phyloP scores from a whole-genome alignment of 2,329 filamentous ascomycete genomes.

The Monosporascus sp. region DNA sequence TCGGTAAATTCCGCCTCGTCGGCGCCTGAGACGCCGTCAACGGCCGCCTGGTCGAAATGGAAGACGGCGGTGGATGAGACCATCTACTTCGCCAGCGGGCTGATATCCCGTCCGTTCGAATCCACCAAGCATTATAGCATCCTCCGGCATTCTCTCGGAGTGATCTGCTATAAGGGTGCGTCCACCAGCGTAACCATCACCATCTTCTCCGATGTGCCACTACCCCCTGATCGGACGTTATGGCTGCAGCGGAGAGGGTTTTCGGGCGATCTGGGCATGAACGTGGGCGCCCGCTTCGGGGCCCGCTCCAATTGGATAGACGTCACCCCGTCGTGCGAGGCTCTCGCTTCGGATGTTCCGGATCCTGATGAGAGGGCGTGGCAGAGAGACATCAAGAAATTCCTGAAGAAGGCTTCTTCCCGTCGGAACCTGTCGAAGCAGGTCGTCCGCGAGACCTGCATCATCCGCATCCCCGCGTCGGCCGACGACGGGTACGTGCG shows the following conservation, averaged over 20 bases:
- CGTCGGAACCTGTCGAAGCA: constrained; percentile 42
- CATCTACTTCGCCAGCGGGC: constrained; percentile 58
- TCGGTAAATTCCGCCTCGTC: constrained; percentile 4
- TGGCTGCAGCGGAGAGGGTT: constrained; percentile 66
- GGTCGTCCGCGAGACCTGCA: constrained; percentile 53
- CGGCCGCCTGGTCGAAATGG: constrained; percentile 29
- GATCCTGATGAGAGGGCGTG: constrained; percentile 58
- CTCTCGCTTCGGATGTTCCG: constrained; percentile 42
- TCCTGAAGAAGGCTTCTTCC: constrained; percentile 48
- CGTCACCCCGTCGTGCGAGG: constrained; percentile 54
- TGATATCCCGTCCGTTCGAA: constrained; percentile 58
- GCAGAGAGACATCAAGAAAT: constrained; percentile 62
- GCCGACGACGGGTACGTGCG: constrained; percentile 65
- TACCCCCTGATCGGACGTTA: constrained; percentile 53
- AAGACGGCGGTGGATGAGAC: constrained; percentile 51
- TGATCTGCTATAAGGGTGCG: constrained; percentile 62
- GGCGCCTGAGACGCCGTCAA: constrained; percentile 1
- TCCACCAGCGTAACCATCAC: constrained; percentile 59
- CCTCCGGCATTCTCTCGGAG: constrained; percentile 57
- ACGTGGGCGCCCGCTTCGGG: constrained; percentile 56
- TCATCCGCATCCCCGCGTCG: constrained; percentile 58
- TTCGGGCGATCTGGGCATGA: constrained; percentile 64
- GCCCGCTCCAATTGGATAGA: constrained; percentile 58
- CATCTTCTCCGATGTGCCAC: constrained; percentile 52
- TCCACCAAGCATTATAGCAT: constrained; percentile 62